Evolutionary conservation across 371 early-diverging fungal species (phyloP).

Genomic region (Rhizopus delemar): DNA sequence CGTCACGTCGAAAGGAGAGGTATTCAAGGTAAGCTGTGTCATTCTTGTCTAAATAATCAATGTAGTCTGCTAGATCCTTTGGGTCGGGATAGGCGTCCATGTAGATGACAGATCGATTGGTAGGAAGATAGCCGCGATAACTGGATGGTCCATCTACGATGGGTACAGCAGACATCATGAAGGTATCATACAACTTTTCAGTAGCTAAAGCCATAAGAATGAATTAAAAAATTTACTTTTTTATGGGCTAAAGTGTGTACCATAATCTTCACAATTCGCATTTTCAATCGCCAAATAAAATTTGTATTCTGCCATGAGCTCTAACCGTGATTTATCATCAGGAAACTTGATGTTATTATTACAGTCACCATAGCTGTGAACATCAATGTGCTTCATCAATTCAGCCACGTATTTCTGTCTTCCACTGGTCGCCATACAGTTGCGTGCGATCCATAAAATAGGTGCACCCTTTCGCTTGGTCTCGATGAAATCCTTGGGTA

Average conservation of each 20-base stretch:
- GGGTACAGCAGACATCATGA: conserved; percentile 29
- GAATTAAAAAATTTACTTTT: background rate
- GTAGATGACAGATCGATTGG: conserved; percentile 31
- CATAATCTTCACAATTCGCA: conserved; percentile 48
- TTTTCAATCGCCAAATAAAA: conserved; percentile 48
- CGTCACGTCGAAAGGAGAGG: conserved; percentile 31
- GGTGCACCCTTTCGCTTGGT: conserved; percentile 34
- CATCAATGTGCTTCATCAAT: conserved; percentile 37
- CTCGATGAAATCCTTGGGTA: conserved; percentile 37
- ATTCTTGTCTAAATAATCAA: conserved; percentile 34
- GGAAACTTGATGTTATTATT: conserved; percentile 41
- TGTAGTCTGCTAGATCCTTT: conserved; percentile 40
- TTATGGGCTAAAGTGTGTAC: conserved; percentile 10
- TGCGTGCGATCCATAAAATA: conserved; percentile 43
- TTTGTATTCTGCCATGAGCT: conserved; percentile 37
- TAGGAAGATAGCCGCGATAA: conserved; percentile 40
- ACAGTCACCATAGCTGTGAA: conserved; percentile 41
- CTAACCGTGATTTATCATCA: conserved; percentile 26
- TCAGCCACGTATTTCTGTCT: conserved; percentile 40
- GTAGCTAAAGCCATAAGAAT: conserved; percentile 27
- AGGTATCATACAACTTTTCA: conserved; percentile 42
- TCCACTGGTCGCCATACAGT: conserved; percentile 39
- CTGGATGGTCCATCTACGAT: conserved; percentile 37
- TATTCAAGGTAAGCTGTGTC: conserved; percentile 43
- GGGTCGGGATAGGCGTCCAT: conserved; percentile 49